phyloP scores from a whole-genome alignment of 345 rosid genomes.

The Brassica incana region DNA sequence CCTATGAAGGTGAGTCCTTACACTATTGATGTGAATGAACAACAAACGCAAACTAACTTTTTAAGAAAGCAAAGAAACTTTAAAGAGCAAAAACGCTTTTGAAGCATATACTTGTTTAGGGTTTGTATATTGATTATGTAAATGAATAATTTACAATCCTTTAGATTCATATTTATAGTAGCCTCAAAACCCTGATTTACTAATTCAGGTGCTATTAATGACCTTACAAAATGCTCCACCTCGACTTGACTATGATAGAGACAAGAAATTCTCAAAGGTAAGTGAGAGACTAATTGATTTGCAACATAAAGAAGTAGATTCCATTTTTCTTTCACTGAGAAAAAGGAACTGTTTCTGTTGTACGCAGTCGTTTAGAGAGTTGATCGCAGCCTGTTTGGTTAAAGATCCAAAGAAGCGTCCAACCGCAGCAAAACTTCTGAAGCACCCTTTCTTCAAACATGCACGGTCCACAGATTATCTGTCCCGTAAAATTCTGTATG shows the following conservation, averaged over 20 bases:
- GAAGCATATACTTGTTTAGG: too few relatives aligned
- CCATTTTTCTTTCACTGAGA: conserved; percentile 18
- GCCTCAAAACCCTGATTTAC: too few relatives aligned
- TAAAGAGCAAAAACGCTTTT: too few relatives aligned
- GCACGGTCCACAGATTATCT: conserved; percentile 65
- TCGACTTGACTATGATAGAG: conserved; percentile 86
- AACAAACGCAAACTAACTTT: too few relatives aligned
- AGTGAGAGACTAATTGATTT: conserved; percentile 2
- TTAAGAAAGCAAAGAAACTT: too few relatives aligned
- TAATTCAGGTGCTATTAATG: conserved; percentile 70
- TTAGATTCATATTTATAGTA: too few relatives aligned
- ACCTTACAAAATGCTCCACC: conserved; percentile 95
- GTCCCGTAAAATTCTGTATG: conserved; percentile 55
- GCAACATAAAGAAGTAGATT: conserved; percentile 8
- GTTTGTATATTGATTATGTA: too few relatives aligned
- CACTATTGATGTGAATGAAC: not conserved
- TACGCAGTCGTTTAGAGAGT: conserved; percentile 72
- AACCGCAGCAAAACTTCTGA: conserved; percentile 69
- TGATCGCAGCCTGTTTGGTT: conserved; percentile 87
- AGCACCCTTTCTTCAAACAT: conserved; percentile 76
- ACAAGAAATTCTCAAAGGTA: conserved; percentile 78
- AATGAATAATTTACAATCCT: too few relatives aligned
- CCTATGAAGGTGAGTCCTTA: conserved; percentile 69
- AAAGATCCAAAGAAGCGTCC: conserved; percentile 95
- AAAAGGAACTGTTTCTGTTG: conserved; percentile 1